phyloP scores from a whole-genome alignment of 148 eudicot genomes.

The Arctostaphylos glauca region DNA sequence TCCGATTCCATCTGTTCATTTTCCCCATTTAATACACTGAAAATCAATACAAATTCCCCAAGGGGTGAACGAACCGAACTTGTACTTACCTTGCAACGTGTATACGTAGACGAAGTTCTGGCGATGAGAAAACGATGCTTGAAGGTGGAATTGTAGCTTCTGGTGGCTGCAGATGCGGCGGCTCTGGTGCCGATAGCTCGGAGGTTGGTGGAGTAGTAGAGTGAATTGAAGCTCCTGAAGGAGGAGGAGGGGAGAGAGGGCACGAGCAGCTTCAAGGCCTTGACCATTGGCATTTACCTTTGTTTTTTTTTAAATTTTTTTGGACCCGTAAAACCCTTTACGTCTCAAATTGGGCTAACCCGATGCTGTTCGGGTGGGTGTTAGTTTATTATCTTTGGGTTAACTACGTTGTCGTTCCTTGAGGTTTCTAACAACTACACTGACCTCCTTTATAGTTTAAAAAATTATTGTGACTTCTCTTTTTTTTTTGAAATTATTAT shows the following conservation, averaged over 20 bases:
- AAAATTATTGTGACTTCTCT: too few species aligned
- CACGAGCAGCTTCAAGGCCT: conserved; percentile 5
- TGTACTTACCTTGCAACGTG: conserved; percentile 10
- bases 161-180: neutral
- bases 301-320: neutral
- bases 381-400: too few species aligned
- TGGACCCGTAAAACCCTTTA: neutral
- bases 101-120: conserved; percentile 20
- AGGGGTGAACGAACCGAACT: neutral
- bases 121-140: neutral
- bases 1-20: conserved; percentile 55
- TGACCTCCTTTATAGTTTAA: too few species aligned
- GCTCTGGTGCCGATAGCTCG: neutral
- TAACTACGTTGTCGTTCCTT: too few species aligned
- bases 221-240: neutral
- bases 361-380: too few species aligned
- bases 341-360: neutral
- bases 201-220: conserved; percentile 5
- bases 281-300: conserved; percentile 1
- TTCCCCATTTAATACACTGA: neutral
- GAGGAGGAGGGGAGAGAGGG: conserved; percentile 6
- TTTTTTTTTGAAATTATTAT: too few species aligned
- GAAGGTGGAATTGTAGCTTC: neutral
- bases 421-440: too few species aligned
- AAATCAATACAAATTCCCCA: neutral